phyloP scores from a whole-genome alignment of 805 yeast genomes.

The Saccharomycopsis capsularis region DNA sequence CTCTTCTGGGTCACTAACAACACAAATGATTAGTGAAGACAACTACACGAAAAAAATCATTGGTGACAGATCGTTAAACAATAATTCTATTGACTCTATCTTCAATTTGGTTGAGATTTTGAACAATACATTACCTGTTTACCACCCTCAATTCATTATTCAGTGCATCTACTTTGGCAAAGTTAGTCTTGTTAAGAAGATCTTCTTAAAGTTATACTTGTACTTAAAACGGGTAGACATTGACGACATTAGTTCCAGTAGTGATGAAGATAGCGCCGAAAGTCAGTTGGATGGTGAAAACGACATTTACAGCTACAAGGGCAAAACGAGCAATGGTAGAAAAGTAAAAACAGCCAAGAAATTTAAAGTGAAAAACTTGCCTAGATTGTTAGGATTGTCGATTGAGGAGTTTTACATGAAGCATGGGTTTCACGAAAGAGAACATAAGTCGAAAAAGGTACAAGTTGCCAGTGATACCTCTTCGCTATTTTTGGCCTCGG shows the following conservation, averaged over 20 bases:
- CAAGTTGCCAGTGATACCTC: neutral
- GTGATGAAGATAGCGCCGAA: constrained; percentile 13
- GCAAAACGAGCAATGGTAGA: neutral
- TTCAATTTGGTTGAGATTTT: constrained; percentile 67
- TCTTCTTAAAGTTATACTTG: constrained; percentile 48
- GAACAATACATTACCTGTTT: constrained; percentile 85
- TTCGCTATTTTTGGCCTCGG: neutral
- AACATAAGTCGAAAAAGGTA: neutral
- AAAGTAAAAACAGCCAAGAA: constrained; percentile 1
- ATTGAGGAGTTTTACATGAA: constrained; percentile 13
- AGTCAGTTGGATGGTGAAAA: neutral
- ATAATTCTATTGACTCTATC: constrained; percentile 30
- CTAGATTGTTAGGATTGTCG: constrained; percentile 14
- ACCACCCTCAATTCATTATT: constrained; percentile 83
- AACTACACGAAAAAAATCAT: constrained; percentile 45
- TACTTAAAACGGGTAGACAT: constrained; percentile 48
- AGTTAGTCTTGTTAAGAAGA: constrained; percentile 44
- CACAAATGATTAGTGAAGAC: constrained; percentile 31
- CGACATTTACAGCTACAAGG: neutral
- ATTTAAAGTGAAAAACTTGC: constrained; percentile 13
- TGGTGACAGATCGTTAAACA: constrained; percentile 39
- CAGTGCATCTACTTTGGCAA: constrained; percentile 66
- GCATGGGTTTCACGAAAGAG: neutral
- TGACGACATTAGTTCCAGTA: constrained; percentile 26
- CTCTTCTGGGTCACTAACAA: constrained; percentile 38